Conservation (phyloP, 2,329 filamentous ascomycete species). For the Xylariaceae sp. region DNA sequence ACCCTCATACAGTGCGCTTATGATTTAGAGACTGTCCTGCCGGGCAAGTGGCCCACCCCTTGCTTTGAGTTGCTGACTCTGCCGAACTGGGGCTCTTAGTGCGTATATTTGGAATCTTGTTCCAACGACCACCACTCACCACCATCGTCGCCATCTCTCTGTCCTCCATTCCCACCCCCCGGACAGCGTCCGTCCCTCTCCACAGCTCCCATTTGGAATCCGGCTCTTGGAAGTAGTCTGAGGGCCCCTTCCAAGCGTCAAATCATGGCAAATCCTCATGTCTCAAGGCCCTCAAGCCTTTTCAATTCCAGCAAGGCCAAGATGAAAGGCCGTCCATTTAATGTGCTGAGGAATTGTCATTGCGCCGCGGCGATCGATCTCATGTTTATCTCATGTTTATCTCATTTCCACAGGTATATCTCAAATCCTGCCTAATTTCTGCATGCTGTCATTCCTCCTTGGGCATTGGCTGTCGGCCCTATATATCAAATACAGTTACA, state of each 20-base stretch:
- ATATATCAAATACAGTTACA: constrained; percentile 15
- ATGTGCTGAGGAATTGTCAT: no score
- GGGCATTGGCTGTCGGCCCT: neutral
- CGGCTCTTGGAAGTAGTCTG: no score
- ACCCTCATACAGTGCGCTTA: no score
- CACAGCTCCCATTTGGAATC: constrained; percentile 2
- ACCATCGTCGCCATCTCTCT: neutral
- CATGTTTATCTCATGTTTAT: no score
- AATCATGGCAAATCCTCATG: no score
- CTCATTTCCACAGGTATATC: no score
- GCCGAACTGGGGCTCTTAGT: constrained; percentile 10
- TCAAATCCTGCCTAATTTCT: constrained; percentile 15
- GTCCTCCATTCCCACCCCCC: neutral
- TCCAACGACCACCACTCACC: constrained; percentile 11
- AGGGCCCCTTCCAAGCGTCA: no score
- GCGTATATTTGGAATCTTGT: constrained; percentile 20
- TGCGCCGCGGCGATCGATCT: constrained; percentile 11
- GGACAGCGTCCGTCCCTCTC: neutral
- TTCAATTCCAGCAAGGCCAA: no score
- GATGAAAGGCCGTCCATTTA: no score
- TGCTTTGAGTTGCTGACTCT: constrained; percentile 22
- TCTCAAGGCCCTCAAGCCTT: no score
- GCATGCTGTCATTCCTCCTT: constrained; percentile 1
- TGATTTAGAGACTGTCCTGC: neutral
- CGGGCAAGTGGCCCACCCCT: no score